Base-by-base conservation (phyloP, 2,329 filamentous ascomycete genomes). In the Fusarium sororula region DNA sequence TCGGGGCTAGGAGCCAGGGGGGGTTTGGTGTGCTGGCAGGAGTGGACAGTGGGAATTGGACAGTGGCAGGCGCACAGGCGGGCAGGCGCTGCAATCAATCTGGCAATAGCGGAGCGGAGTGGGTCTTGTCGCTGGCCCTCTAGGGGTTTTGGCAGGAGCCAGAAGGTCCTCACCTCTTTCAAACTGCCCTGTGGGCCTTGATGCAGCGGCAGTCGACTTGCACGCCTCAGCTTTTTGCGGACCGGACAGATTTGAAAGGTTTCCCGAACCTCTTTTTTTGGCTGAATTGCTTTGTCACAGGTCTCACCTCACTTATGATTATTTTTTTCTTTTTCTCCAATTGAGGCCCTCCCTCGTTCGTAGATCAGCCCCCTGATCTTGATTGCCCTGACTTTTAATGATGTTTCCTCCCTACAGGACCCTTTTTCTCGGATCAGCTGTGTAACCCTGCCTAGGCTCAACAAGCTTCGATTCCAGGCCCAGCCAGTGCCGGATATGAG, bases 401-500 rank as follows among this genome's bases (percentile, higher is more conserved):
- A 38, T 61, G 48, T 47, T 61, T 51, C 51, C 54, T 54, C 50
- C 53, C 66, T 53, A 66, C 59, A 65, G 48, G 45, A 67, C 68
- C 60, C 70, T 66, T 73, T 50, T 44, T 66, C 64, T 63, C 50
- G 18, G 53, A 39, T 38, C 42, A 47, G 57, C 66, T 53, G 67
- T 42, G 56, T 30, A 38, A 61, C 63, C 63, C 42, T 72, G 56
- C 45, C 64, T 73, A 74, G 64, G 51, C 39, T 50, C 45, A 62
- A 59, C 62, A 58, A 66, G 61, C 66, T 50, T 66, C 62, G 59
- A 67, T 72, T 66, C 56, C 73, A 75, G 72, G 50, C 66, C 69
- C 67, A 73, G 67, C 74, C 75, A 75, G 63, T 73, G 51, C 69
- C 71, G 72, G 66, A 70, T 72, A 70, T 73, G 71, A 69, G 62